Conservation (phyloP, 768 basidiomycete genomes). For the Mycena pura region DNA sequence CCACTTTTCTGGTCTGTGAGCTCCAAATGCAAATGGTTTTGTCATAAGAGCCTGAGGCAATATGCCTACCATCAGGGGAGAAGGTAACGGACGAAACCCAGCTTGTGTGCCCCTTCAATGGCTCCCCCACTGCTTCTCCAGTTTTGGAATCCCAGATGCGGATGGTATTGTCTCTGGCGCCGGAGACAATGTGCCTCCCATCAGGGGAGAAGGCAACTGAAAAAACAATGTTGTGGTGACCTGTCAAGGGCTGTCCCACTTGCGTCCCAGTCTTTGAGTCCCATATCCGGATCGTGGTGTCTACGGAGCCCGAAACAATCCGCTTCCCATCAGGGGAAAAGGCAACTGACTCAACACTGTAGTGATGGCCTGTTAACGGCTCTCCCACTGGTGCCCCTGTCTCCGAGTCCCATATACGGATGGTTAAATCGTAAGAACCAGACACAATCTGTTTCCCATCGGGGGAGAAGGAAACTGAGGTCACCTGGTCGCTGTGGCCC, state of each 20-base stretch:
- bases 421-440: conserved; percentile 8
- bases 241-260: neutral
- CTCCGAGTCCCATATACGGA: conserved; percentile 13
- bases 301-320: conserved; percentile 12
- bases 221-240: neutral
- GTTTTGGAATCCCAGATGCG: too few species aligned
- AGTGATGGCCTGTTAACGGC: conserved; percentile 2
- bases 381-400: neutral
- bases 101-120: conserved; percentile 14
- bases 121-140: neutral
- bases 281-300: conserved; percentile 10
- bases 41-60: neutral
- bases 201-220: conserved; percentile 32
- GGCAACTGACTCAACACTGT: neutral
- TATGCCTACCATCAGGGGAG: neutral
- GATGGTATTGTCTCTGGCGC: neutral
- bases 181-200: neutral
- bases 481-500: neutral
- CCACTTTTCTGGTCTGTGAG: too few species aligned
- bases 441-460: conserved; percentile 13
- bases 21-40: neutral
- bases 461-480: conserved; percentile 13
- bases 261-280: conserved; percentile 22
- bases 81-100: conserved; percentile 32
- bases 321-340: conserved; percentile 21